Conservation (phyloP, 75 land plant genomes). For the Picea sitchensis region DNA sequence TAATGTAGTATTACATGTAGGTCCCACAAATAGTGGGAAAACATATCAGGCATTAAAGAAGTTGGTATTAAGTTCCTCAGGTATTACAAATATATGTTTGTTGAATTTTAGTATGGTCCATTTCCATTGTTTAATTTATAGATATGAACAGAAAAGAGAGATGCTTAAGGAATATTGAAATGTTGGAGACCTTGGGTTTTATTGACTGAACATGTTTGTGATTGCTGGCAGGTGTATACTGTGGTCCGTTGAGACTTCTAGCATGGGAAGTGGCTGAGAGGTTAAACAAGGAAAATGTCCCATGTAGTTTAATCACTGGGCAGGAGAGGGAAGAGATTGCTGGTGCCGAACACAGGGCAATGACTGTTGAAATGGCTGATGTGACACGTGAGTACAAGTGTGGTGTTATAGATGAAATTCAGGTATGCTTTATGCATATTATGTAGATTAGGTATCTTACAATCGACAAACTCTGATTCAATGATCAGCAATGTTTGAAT, state of each 20-base stretch:
- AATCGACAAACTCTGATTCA: background rate
- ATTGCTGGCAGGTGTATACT: conserved; percentile 60
- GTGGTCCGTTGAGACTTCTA: conserved; percentile 85
- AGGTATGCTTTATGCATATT: conserved; percentile 26
- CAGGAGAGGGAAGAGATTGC: conserved; percentile 76
- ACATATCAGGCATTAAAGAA: conserved; percentile 74
- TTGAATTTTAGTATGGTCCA: background rate
- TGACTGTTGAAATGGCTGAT: conserved; percentile 97
- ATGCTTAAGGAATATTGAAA: background rate
- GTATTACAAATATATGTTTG: conserved; percentile 23
- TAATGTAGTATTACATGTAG: conserved; percentile 63
- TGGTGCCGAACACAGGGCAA: conserved; percentile 70
- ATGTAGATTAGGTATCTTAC: background rate
- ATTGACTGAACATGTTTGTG: conserved; percentile 4
- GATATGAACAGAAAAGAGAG: background rate
- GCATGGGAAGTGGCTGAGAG: conserved; percentile 89
- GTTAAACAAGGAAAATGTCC: conserved; percentile 64
- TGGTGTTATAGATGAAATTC: conserved; percentile 94
- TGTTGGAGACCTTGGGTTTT: background rate
- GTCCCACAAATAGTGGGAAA: conserved; percentile 97
- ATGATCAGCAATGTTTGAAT: background rate
- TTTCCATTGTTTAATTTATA: background rate
- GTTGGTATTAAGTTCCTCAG: conserved; percentile 58
- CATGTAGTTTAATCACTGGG: conserved; percentile 80
- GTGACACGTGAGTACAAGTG: conserved; percentile 56